A percentile compares a stretch with the other conserved stretches of the same genome.
phyloP scores from a whole-genome alignment of 176 grass and related monocot species.

The Oryza nivara region DNA sequence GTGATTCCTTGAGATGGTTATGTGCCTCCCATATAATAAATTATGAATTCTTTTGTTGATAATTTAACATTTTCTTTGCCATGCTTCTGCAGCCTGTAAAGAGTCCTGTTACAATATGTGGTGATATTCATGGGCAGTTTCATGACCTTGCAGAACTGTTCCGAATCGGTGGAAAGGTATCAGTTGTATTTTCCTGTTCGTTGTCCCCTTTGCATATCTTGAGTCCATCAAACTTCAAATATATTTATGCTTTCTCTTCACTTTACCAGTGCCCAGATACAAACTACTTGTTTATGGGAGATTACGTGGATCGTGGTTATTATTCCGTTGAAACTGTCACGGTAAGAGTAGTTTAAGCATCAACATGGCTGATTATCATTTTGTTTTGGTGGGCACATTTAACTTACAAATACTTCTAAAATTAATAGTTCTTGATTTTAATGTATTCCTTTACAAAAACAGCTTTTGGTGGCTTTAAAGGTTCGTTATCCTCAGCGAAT shows the following conservation, averaged over 20 bases:
- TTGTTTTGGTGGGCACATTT: no score
- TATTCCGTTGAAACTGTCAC: conserved; percentile 99
- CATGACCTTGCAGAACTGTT: conserved; percentile 97
- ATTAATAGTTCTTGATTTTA: conserved; percentile 8
- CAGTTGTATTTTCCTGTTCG: conserved; percentile 4
- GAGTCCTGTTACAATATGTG: conserved; percentile 95
- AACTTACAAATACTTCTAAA: not conserved
- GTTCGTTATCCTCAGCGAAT: conserved; percentile 97
- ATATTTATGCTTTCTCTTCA: conserved; percentile 32
- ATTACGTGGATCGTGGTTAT: conserved; percentile 98
- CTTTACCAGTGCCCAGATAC: conserved; percentile 90
- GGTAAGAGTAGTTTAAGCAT: conserved; percentile 49
- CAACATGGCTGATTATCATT: no score
- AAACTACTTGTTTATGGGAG: conserved; percentile 99
- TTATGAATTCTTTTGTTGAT: conserved; percentile 21
- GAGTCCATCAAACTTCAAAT: conserved; percentile 24
- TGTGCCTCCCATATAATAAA: not conserved
- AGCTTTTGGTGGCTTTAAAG: conserved; percentile 97
- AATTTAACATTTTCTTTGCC: conserved; percentile 34
- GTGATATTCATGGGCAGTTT: conserved; percentile 99
- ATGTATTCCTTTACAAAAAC: conserved; percentile 37
- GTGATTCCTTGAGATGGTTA: not conserved
- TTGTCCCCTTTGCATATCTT: not conserved
- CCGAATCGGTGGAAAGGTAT: conserved; percentile 95
- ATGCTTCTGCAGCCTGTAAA: conserved; percentile 79